Percentiles rank a stretch among this genome's conserved stretches.
These are phyloP conservation scores for Arthrocladium fulminans DNA, from an alignment of 2,329 filamentous ascomycete genomes.

Conservation along the genomic window DNA sequence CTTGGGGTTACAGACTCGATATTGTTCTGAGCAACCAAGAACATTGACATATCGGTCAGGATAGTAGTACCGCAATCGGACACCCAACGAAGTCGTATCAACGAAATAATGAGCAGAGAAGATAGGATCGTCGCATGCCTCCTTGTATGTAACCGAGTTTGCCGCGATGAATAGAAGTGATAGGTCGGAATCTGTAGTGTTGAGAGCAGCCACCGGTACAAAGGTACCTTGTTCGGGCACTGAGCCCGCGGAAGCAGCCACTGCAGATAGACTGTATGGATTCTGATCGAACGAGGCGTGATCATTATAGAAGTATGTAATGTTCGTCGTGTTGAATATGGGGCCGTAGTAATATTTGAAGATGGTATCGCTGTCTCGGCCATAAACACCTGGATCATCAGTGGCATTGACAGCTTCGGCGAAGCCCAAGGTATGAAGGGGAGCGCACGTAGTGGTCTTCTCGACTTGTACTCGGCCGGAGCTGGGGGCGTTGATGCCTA, in stretches of 20 bases:
- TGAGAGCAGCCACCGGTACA: conserved; percentile 2
- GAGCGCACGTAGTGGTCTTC: conserved; percentile 7
- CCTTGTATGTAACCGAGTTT: conserved; percentile 5
- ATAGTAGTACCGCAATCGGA: neutral
- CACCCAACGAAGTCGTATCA: neutral
- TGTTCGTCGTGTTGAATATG: neutral
- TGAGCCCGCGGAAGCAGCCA: neutral
- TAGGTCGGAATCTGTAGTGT: conserved; percentile 6
- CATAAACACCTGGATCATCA: neutral
- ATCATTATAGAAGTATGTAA: conserved; percentile 7
- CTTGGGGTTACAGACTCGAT: conserved; percentile 6
- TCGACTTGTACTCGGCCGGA: neutral
- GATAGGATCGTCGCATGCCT: conserved; percentile 7
- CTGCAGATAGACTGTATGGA: neutral
- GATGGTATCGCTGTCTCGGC: neutral
- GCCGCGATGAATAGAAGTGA: conserved; percentile 8
- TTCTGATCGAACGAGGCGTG: neutral
- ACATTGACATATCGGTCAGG: conserved; percentile 4
- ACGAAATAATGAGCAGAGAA: conserved; percentile 1
- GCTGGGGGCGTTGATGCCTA: conserved; percentile 10
- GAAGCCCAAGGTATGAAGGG: neutral
- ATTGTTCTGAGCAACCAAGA: conserved; percentile 8
- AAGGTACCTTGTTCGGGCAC: neutral
- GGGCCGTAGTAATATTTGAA: conserved; percentile 1
- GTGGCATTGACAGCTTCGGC: neutral